These are phyloP conservation scores for Puccinia novopanici DNA, from an alignment of 1,284 basidiomycete genomes.

Conservation along the genomic window DNA sequence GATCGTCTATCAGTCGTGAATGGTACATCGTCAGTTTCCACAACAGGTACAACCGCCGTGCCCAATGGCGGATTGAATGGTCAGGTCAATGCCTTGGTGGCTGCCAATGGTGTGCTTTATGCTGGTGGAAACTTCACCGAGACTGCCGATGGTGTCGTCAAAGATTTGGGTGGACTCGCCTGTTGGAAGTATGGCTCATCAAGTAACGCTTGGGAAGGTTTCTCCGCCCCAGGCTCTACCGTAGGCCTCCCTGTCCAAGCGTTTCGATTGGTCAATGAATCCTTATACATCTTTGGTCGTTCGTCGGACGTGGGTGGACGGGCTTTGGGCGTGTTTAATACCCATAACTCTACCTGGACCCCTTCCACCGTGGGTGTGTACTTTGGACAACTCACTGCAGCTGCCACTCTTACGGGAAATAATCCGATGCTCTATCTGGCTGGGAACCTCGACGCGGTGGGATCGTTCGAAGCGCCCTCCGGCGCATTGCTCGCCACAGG, in stretches of 20 bases:
- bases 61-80: conserved; percentile 49
- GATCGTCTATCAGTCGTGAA: conserved; percentile 34
- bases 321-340: conserved; percentile 29
- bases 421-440: conserved; percentile 31
- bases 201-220: conserved; percentile 31
- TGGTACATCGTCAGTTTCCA: conserved; percentile 14
- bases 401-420: neutral
- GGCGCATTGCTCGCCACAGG: conserved; percentile 27
- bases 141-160: conserved; percentile 28
- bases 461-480: conserved; percentile 14
- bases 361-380: conserved; percentile 20
- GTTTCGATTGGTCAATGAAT: conserved; percentile 3
- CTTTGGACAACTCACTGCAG: conserved; percentile 38
- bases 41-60: conserved; percentile 7
- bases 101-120: conserved; percentile 18
- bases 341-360: conserved; percentile 17
- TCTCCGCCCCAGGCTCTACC: conserved; percentile 8
- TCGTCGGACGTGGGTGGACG: conserved; percentile 1
- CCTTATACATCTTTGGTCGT: conserved; percentile 35
- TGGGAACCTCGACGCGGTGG: conserved; percentile 34
- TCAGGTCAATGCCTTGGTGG: conserved; percentile 5
- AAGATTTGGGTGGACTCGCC: conserved; percentile 33
- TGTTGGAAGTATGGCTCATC: conserved; percentile 41
- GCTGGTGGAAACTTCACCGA: conserved; percentile 40
- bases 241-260: conserved; percentile 21